These are phyloP conservation scores for Plectosphaerella plurivora DNA, from an alignment of 2,329 filamentous ascomycete genomes.

Conservation along the genomic window DNA sequence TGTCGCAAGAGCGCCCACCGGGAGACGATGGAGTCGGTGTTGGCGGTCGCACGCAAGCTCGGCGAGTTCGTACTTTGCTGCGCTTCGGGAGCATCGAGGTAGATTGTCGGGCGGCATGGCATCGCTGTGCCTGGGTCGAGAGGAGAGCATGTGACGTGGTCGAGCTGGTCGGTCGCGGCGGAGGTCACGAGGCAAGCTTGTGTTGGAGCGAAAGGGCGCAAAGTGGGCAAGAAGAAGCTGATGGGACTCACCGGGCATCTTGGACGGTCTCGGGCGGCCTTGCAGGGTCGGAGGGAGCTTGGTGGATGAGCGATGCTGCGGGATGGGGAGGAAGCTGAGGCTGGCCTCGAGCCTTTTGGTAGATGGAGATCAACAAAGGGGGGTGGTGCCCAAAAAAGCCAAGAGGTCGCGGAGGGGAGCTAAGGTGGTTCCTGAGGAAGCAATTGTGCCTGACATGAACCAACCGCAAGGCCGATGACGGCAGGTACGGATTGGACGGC, in stretches of 20 bases:
- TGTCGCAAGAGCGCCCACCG: no score
- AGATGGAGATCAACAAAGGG: conserved; percentile 6
- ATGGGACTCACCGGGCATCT: conserved; percentile 17
- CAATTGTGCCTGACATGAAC: conserved; percentile 14
- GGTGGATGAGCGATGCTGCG: conserved; percentile 3
- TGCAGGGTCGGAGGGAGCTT: conserved; percentile 8
- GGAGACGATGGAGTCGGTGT: no score
- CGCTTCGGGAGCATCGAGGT: no score
- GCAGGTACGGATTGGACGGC: neutral
- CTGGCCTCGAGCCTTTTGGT: conserved; percentile 12
- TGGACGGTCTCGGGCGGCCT: conserved; percentile 10
- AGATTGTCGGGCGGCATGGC: no score
- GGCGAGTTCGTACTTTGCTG: no score
- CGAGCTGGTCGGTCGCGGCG: neutral
- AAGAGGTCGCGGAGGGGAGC: conserved; percentile 4
- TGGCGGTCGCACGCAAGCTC: no score
- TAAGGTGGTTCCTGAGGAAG: conserved; percentile 12
- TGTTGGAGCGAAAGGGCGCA: neutral
- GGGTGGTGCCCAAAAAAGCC: conserved; percentile 4
- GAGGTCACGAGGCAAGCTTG: neutral
- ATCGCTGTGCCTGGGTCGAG: no score
- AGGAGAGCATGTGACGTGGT: conserved; percentile 24
- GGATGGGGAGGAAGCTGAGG: conserved; percentile 8
- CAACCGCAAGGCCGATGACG: conserved; percentile 11
- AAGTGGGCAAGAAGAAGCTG: neutral